A percentile compares a stretch with the other conserved stretches of the same genome.
Evolutionary conservation across 2,329 filamentous ascomycete species (phyloP).

Genomic region (Acrodontium crateriforme): DNA sequence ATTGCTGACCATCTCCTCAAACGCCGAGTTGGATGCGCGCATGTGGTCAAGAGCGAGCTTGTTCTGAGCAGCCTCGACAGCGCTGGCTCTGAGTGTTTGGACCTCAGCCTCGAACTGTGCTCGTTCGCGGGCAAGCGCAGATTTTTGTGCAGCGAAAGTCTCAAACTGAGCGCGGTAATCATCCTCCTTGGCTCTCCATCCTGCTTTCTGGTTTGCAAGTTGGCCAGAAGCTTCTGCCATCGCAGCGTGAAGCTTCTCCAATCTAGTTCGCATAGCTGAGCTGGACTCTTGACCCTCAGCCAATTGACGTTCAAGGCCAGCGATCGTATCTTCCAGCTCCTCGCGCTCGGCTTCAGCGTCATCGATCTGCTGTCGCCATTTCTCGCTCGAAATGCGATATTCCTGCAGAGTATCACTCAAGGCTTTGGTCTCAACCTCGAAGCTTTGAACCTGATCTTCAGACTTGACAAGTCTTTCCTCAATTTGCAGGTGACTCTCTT

Average conservation of each 20-base stretch:
- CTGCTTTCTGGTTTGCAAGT: constrained; percentile 68
- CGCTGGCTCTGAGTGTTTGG: constrained; percentile 37
- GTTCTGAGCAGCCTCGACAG: constrained; percentile 63
- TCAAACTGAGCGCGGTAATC: constrained; percentile 42
- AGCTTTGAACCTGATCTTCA: constrained; percentile 20
- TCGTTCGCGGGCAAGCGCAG: constrained; percentile 29
- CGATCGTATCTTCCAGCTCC: constrained; percentile 46
- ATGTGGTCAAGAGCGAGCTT: constrained; percentile 53
- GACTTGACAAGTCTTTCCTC: constrained; percentile 15
- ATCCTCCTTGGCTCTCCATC: constrained; percentile 56
- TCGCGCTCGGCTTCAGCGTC: constrained; percentile 49
- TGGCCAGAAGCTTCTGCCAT: constrained; percentile 68
- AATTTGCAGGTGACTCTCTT: too few species aligned
- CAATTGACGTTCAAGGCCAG: constrained; percentile 67
- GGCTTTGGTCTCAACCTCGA: constrained; percentile 46
- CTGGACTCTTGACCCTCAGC: constrained; percentile 55
- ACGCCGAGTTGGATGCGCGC: constrained; percentile 12
- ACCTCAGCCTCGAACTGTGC: constrained; percentile 34
- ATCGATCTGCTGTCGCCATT: constrained; percentile 46
- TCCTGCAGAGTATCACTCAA: constrained; percentile 49
- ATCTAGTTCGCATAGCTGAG: constrained; percentile 56
- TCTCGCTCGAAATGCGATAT: constrained; percentile 45
- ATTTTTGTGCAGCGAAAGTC: constrained; percentile 39
- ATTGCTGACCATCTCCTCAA: constrained; percentile 17
- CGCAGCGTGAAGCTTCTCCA: constrained; percentile 74